Percentiles rank a stretch among this genome's conserved stretches.
phyloP scores from a whole-genome alignment of 352 stramenopile species.

The Pythium aristosporum region DNA sequence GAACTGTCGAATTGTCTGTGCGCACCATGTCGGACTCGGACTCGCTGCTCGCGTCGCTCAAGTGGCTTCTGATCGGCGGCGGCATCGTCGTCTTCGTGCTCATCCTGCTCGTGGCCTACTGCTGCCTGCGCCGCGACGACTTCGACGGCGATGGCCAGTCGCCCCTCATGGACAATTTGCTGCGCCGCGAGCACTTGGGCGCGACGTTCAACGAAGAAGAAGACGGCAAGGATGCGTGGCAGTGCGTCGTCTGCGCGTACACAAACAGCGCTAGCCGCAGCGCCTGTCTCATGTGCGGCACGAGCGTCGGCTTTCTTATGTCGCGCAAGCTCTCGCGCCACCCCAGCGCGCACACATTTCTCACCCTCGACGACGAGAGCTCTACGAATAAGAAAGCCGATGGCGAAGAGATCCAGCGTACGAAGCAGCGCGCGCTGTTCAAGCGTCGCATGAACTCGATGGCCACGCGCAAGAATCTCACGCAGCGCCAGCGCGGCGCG shows the following conservation, averaged over 20 bases:
- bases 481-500: slow-evolving; percentile 64
- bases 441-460: slow-evolving; percentile 74
- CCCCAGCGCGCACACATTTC: slow-evolving; percentile 56
- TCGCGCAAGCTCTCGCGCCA: slow-evolving; percentile 34
- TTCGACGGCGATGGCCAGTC: slow-evolving; percentile 18
- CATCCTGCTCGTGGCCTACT: slow-evolving; percentile 41
- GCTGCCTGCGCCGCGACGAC: slow-evolving; percentile 40
- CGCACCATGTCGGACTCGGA: slow-evolving; percentile 17
- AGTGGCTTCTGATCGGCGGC: slow-evolving; percentile 23
- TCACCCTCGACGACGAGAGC: slow-evolving; percentile 35
- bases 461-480: slow-evolving; percentile 55
- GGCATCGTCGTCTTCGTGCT: slow-evolving; percentile 26
- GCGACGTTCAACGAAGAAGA: slow-evolving; percentile 49
- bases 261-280: slow-evolving; percentile 42
- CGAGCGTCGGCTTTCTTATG: slow-evolving; percentile 34
- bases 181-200: slow-evolving; percentile 63
- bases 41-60: slow-evolving; percentile 18
- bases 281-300: slow-evolving; percentile 70
- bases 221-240: slow-evolving; percentile 53
- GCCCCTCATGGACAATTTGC: slow-evolving; percentile 49
- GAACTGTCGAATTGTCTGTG: too few relatives aligned
- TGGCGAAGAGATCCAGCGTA: slow-evolving; percentile 35
- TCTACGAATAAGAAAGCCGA: slow-evolving; percentile 18
- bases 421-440: slow-evolving; percentile 56
- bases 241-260: slow-evolving; percentile 72